Base-by-base conservation (phyloP, 176 grass and related monocot species). In the Dendrocalamus sinicus region DNA sequence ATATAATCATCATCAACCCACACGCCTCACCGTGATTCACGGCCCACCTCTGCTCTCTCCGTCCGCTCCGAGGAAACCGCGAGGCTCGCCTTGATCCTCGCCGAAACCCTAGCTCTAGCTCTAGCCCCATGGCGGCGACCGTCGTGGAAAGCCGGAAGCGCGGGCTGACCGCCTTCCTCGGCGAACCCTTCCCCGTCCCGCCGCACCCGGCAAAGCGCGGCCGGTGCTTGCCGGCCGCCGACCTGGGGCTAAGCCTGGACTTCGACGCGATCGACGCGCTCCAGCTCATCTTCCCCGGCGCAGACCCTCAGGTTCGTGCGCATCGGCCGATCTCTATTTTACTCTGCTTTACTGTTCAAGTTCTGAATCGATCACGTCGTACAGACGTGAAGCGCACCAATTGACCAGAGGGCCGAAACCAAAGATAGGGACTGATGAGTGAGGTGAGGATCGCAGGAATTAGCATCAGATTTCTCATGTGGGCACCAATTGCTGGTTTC, bases 221-320 rank as follows among this genome's bases (percentile, higher is more conserved):
- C 5, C 73, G 89, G 58, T 83, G 79, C 73, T 40, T 80, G 73
- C 8, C 79, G 73, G 8, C 70, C 12, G 26, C 73, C 0, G 68
- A 79, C 20, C 74, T 90, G 15, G 84, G 80, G 16, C 11, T 87
- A 13, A 83, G 59, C 58, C 51, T 90, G 14, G 84, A 90, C 12
- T 73, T 67, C 50, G 80, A 90, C 12, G 84, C 89, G 2, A 12
- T 87, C 40, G 74, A 78, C 8, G 47, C 57, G 58, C 89, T 90
- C 10, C 79, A 79, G 60, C 89, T 87, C 67, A 78, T 87, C 67
- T 90, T 90, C 74, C 84, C 89, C 37, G 64, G 3, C 15, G 79
- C 80, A 7, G 84, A 90, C 8, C 84, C 59, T 16, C 58, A 83
- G 80, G 84, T 90, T 9, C 22, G 62, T 17, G 8, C 19, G 3